Percentiles rank a stretch among this genome's conserved stretches.
Conservation (phyloP, 129 eudicot genomes). For the Smallanthus sonchifolius region DNA sequence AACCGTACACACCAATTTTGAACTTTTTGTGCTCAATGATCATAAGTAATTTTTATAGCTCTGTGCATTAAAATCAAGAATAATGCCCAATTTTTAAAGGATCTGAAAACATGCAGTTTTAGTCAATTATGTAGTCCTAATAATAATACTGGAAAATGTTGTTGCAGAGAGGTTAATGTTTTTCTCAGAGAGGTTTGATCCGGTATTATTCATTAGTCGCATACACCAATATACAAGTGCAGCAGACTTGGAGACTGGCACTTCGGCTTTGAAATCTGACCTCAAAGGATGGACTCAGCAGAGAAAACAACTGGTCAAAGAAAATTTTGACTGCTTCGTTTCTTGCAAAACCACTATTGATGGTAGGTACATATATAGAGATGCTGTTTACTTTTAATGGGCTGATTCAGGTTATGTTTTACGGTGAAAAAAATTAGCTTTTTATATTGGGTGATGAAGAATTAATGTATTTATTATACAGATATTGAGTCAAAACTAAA, state of each 20-base stretch:
- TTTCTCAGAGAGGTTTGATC: slow-evolving; percentile 85
- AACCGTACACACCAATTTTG: background rate
- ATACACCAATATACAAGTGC: slow-evolving; percentile 75
- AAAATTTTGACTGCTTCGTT: slow-evolving; percentile 94
- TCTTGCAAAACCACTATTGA: slow-evolving; percentile 98
- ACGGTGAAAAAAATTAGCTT: background rate
- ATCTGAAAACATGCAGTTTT: background rate
- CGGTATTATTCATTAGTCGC: slow-evolving; percentile 71
- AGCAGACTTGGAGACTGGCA: slow-evolving; percentile 82
- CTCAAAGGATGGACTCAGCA: slow-evolving; percentile 80
- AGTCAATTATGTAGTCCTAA: background rate
- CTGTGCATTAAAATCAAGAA: background rate
- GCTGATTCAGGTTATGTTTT: slow-evolving; percentile 1
- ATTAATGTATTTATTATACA: slow-evolving; percentile 21
- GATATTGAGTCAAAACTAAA: slow-evolving; percentile 88
- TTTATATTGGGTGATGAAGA: slow-evolving; percentile 4
- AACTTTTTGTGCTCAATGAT: background rate
- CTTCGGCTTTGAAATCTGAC: slow-evolving; percentile 67
- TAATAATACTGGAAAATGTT: slow-evolving; percentile 8
- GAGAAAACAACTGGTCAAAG: slow-evolving; percentile 80
- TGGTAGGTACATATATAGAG: slow-evolving; percentile 43
- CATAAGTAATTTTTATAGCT: background rate
- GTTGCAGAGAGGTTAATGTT: slow-evolving; percentile 74
- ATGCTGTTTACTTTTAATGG: background rate
- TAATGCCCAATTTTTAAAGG: background rate